Evolutionary conservation across 177 flowering plant species (phyloP), one percentile per base, ranked within the genome.

Genomic region (Vitis hybrid): DNA sequence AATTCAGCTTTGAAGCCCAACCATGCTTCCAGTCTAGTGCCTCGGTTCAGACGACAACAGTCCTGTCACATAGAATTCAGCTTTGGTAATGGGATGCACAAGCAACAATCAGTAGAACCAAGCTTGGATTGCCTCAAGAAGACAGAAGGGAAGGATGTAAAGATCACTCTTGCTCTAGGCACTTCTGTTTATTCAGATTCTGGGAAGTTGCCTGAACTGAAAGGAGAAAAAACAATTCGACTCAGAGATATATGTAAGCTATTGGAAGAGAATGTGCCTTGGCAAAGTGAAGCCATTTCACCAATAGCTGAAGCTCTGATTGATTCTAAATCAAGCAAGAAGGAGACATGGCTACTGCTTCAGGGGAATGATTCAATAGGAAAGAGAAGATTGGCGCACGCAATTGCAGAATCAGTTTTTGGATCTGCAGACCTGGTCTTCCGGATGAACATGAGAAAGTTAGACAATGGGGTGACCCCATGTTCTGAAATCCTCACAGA

Each of bases 161-260:
- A 85, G 78, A 83, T 84, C 75, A 88, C 89, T 14, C 92, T 92
- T 58, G 87, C 90, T 52, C 87, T 92, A 6, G 96, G 96, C 3
- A 88, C 73, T 72, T 76, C 86, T 61, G 64, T 61, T 17, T 75
- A 79, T 31, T 63, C 79, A 13, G 82, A 75, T 73, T 71, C 77
- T 47, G 74, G 44, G 15, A 54, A 72, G 58, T 24, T 55, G 38
- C 52, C 17, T 9, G 70, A 73, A 64, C 18, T n/a, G 66, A 67
- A 70, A 14, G 68, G 59, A 5, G 73, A 67, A 62, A 58, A 58
- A 54, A 54, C 50, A n/a, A 69, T 22, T 51, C 73, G 65, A 49
- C 62, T 56, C 11, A 50, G 54, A 72, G 81, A 77, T 18, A 31
- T 83, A 10, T 69, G 72, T 24, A 80, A 73, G 67, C 44, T 73